Base-by-base conservation (phyloP, 2,329 filamentous ascomycete genomes). In the Nemania sp. region DNA sequence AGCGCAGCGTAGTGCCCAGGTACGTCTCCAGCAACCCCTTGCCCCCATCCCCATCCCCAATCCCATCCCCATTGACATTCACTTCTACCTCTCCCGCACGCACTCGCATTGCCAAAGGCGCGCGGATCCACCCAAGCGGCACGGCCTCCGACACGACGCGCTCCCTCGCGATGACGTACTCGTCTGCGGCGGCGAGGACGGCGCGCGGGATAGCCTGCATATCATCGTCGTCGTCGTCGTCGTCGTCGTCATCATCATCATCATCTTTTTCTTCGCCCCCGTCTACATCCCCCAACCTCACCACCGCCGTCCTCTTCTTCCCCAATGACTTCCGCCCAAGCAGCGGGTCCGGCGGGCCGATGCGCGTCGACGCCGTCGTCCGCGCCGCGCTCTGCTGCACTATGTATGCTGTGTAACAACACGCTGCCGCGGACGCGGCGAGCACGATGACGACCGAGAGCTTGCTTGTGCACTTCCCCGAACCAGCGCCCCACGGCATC, bases 111-210 rank as follows among this genome's bases (percentile, higher is more conserved):
- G 11, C 11, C 35, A 53, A 53, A 17, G 13, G 57, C 52, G 25
- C 52, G 5, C 5, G 60, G 4, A 69, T 54, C 0, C 25, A 42
- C 3, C 21, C 7, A 18, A 67, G 21, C 4, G 57, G 53, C 6
- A 70, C 29, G 1, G 57, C 46, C 10, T 43, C 52, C 1, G 69
- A 71, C 2, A 62, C 42, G 29, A 71, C 54, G 52, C 67, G 59
- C 45, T 71, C 68, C 11, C 59, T 50, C 12, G 65, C 64, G 3
- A 70, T 32, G 53, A 69, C 60, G 53, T 60, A 66, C 3, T 47
- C 15, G 0, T 48, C 60, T 12, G 11, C 32, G 10, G 54, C 52
- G 1, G 39, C 45, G 5, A 54, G 52, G 5, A 69, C 53, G 5
- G 35, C 47, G 3, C 52, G 11, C 18, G 68, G 59, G 39, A 69